These are phyloP conservation scores for Colletotrichum sp. DNA, from an alignment of 2,329 filamentous ascomycete species.

Conservation along the genomic window DNA sequence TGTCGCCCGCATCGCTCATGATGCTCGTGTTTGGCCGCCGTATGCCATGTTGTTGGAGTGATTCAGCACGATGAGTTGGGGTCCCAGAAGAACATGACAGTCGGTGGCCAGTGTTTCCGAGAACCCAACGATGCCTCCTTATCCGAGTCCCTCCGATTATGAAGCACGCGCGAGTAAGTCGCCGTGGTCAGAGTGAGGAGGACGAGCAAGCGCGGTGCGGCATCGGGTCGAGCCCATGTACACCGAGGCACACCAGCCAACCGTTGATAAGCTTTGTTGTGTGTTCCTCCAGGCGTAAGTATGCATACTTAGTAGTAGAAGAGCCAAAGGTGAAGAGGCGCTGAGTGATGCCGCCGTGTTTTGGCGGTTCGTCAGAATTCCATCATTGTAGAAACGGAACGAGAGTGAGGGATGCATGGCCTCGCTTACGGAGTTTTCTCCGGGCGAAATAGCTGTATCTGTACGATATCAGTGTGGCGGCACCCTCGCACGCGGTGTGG, in stretches of 20 bases:
- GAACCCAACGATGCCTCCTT: not conserved
- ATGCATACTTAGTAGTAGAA: not conserved
- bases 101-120: not conserved
- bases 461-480: not conserved
- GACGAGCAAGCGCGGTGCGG: not conserved
- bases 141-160: not conserved
- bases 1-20: not conserved
- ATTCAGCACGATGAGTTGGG: not conserved
- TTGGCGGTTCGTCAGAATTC: not conserved
- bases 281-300: not conserved
- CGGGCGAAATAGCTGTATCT: not conserved
- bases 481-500: not conserved
- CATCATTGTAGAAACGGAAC: not conserved
- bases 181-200: not conserved
- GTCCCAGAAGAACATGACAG: not conserved
- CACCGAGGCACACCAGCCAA: not conserved
- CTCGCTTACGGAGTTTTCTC: conserved; percentile 7
- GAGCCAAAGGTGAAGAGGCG: not conserved
- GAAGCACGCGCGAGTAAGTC: not conserved
- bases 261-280: too few species aligned
- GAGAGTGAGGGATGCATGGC: not conserved
- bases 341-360: not conserved
- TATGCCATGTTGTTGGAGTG: not conserved
- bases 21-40: not conserved
- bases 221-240: not conserved